Percentiles rank a stretch among this genome's conserved stretches.
Evolutionary conservation across 805 yeast species (phyloP).

Genomic region (Cyberlindnera amylophila): DNA sequence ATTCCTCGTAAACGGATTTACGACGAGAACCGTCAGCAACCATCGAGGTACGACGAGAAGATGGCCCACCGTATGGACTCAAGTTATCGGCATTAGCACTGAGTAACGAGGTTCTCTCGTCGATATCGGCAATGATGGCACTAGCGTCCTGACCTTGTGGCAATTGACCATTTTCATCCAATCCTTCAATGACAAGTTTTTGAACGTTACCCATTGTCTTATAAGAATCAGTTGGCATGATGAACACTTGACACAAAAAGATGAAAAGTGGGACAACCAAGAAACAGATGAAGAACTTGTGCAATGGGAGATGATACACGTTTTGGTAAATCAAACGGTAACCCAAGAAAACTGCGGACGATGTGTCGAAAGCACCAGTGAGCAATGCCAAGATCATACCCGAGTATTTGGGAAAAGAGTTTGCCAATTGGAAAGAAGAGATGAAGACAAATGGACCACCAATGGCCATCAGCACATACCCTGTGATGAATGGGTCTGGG

Average conservation of each 20-base stretch:
- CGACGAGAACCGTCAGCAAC: slow-evolving; percentile 28
- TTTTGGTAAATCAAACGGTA: slow-evolving; percentile 64
- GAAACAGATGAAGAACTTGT: slow-evolving; percentile 62
- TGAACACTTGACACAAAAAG: slow-evolving; percentile 60
- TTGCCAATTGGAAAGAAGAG: slow-evolving; percentile 85
- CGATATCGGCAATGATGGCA: slow-evolving; percentile 44
- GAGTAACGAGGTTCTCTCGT: slow-evolving; percentile 32
- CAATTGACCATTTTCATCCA: slow-evolving; percentile 64
- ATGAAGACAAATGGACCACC: slow-evolving; percentile 96
- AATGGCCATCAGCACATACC: slow-evolving; percentile 73
- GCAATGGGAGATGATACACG: slow-evolving; percentile 36
- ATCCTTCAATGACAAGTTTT: slow-evolving; percentile 66
- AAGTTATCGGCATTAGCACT: slow-evolving; percentile 14
- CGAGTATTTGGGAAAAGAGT: slow-evolving; percentile 76
- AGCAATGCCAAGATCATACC: slow-evolving; percentile 78
- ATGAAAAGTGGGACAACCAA: slow-evolving; percentile 77
- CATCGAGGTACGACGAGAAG: slow-evolving; percentile 12
- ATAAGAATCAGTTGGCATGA: slow-evolving; percentile 80
- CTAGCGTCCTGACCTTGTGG: slow-evolving; percentile 35
- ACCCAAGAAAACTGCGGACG: slow-evolving; percentile 78
- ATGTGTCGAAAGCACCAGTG: slow-evolving; percentile 93
- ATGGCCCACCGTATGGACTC: neutral
- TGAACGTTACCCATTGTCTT: slow-evolving; percentile 67
- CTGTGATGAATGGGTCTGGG: slow-evolving; percentile 66
- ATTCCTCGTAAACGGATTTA: slow-evolving; percentile 63